A percentile compares a stretch with the other conserved stretches of the same genome.
phyloP scores from a whole-genome alignment of 257 asterid species.

The Nicotiana knightiana region DNA sequence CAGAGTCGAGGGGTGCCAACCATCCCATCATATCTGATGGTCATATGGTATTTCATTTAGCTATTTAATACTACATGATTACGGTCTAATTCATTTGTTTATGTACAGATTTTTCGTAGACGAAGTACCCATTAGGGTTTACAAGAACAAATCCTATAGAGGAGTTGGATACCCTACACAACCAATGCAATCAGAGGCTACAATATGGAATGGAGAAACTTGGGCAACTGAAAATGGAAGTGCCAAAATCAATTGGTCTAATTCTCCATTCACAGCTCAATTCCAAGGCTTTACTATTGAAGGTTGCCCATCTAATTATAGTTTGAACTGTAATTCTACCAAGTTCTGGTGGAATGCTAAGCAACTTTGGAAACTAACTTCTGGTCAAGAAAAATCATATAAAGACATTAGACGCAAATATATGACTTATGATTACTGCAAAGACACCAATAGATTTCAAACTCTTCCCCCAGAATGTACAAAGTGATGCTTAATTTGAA shows the following conservation, averaged over 20 bases:
- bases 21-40: neutral
- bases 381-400: neutral
- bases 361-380: neutral
- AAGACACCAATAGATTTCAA: neutral
- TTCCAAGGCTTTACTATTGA: constrained; percentile 5
- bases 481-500: neutral
- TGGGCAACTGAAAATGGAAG: constrained; percentile 17
- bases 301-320: constrained; percentile 8
- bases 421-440: neutral
- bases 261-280: constrained; percentile 8
- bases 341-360: constrained; percentile 15
- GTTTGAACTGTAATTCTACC: constrained; percentile 1
- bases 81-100: neutral
- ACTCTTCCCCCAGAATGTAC: neutral
- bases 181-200: constrained; percentile 11
- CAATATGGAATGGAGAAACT: constrained; percentile 17
- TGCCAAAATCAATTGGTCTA: constrained; percentile 13
- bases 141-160: neutral
- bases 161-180: constrained; percentile 11
- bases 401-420: neutral
- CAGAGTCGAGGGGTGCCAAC: neutral
- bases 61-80: neutral
- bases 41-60: neutral
- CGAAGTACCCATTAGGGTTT: neutral
- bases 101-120: constrained; percentile 1